A percentile compares a stretch with the other conserved stretches of the same genome.
These are phyloP conservation scores for Cyberlindnera nakhonratchasimensis DNA, from an alignment of 805 yeast species.

Conservation along the genomic window DNA sequence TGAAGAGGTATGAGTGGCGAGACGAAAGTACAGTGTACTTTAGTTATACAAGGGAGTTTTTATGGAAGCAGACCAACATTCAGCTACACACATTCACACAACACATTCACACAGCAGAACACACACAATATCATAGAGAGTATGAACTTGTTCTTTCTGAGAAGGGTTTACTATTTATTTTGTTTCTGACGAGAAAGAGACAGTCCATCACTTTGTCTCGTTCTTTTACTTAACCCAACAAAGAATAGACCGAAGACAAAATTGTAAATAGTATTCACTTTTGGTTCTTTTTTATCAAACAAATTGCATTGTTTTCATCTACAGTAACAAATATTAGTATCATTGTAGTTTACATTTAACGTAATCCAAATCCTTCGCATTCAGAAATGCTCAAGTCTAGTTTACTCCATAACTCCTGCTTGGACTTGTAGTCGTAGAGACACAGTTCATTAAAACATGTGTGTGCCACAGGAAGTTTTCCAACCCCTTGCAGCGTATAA, in stretches of 20 bases:
- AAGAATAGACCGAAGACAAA: conserved; percentile 15
- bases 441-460: conserved; percentile 93
- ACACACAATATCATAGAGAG: conserved; percentile 8
- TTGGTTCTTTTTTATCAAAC: conserved; percentile 18
- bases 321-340: conserved; percentile 1
- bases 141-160: conserved; percentile 11
- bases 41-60: not conserved
- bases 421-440: conserved; percentile 58
- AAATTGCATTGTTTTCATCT: conserved; percentile 17
- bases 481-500: conserved; percentile 18
- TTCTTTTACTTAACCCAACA: conserved; percentile 1
- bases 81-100: conserved; percentile 6
- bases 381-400: conserved; percentile 68
- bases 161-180: conserved; percentile 15
- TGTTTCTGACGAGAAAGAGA: conserved; percentile 5
- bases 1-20: conserved; percentile 1
- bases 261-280: conserved; percentile 22
- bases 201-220: not conserved
- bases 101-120: conserved; percentile 3
- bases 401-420: conserved; percentile 54
- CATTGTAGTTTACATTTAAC: conserved; percentile 3
- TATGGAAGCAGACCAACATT: conserved; percentile 6
- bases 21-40: not conserved
- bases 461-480: conserved; percentile 77
- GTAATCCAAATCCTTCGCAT: conserved; percentile 82